Conservation (phyloP, 1,139 yeast genomes). For the Geotrichum klebahnii region DNA sequence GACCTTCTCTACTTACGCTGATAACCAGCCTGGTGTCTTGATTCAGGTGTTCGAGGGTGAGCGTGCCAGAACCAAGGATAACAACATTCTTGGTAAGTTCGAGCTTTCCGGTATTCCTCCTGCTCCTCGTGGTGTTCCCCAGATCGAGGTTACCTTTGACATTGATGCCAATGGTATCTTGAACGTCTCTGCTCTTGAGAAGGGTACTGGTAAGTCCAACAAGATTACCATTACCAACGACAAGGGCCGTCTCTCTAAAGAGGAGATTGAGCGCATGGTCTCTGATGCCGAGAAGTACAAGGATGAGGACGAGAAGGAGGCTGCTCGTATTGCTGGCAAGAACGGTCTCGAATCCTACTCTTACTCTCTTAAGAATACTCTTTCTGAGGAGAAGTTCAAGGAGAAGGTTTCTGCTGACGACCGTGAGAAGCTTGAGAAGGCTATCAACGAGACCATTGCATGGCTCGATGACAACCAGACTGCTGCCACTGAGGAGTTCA, state of each 20-base stretch:
- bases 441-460: conserved; percentile 77
- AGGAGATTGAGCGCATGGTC: conserved; percentile 91
- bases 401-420: conserved; percentile 80
- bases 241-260: conserved; percentile 93
- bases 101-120: conserved; percentile 91
- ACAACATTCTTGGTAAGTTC: conserved; percentile 90
- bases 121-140: conserved; percentile 95
- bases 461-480: conserved; percentile 89
- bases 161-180: conserved; percentile 90
- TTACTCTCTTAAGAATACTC: conserved; percentile 81
- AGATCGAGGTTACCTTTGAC: conserved; percentile 89
- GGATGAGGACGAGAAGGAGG: conserved; percentile 80
- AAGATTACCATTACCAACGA: conserved; percentile 85
- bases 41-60: conserved; percentile 93
- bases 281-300: conserved; percentile 83
- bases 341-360: conserved; percentile 90
- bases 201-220: conserved; percentile 79
- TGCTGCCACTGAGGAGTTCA: conserved; percentile 81
- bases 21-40: conserved; percentile 91
- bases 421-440: conserved; percentile 71
- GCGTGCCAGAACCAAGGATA: conserved; percentile 88
- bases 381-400: conserved; percentile 74
- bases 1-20: conserved; percentile 85
- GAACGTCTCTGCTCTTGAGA: conserved; percentile 90
- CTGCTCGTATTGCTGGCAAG: conserved; percentile 72